Evolutionary conservation across 2,329 filamentous ascomycete genomes (phyloP).

Genomic region (Aspergillus niger): DNA sequence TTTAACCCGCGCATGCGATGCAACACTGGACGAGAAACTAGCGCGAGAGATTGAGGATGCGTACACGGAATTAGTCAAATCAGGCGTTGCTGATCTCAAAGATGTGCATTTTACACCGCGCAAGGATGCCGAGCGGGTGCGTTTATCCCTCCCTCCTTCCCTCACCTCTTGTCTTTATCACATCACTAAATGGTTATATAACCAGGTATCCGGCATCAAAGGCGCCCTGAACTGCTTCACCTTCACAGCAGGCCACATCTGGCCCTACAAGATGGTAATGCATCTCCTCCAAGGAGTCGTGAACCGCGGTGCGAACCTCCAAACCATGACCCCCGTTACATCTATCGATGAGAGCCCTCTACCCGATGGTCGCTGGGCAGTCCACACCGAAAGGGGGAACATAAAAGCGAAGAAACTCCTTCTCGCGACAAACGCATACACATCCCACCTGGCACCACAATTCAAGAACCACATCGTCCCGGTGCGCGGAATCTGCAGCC

Average conservation of each 20-base stretch:
- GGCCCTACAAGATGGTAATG: constrained; percentile 78
- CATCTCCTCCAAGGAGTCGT: constrained; percentile 62
- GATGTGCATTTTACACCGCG: neutral
- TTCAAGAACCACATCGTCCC: constrained; percentile 75
- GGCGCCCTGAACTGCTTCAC: constrained; percentile 38
- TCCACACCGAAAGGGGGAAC: constrained; percentile 63
- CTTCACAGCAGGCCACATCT: constrained; percentile 38
- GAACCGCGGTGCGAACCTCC: constrained; percentile 51
- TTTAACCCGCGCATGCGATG: constrained; percentile 43
- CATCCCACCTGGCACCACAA: constrained; percentile 69
- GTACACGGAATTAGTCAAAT: neutral
- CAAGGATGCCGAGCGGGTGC: neutral
- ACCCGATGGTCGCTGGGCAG: constrained; percentile 52
- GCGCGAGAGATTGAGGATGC: constrained; percentile 9
- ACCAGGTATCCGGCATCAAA: constrained; percentile 10
- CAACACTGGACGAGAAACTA: constrained; percentile 38
- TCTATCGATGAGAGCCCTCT: constrained; percentile 17
- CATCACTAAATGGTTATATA: neutral
- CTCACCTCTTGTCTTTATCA: neutral
- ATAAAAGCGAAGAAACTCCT: constrained; percentile 68
- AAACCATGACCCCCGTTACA: constrained; percentile 54
- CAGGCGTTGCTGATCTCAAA: neutral
- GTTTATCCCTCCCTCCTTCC: neutral
- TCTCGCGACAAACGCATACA: constrained; percentile 84
- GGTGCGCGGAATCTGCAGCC: constrained; percentile 59